Conservation (phyloP, 169 alveolate species). For the Plasmodium fragile region DNA sequence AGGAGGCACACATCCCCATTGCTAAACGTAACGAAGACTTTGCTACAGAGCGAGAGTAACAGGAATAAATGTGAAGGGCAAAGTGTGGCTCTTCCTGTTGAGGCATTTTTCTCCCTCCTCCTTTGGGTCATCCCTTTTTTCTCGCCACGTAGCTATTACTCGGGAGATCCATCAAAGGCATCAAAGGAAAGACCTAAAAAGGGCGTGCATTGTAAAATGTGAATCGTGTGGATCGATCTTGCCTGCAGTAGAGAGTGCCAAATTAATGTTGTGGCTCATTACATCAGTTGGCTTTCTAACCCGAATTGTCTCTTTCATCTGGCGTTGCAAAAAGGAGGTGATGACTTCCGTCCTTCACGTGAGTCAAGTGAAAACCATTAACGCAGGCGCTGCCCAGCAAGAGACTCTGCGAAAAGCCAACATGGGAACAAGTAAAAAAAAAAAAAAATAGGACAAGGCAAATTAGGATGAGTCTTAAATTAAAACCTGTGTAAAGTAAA, state of each 20-base stretch:
- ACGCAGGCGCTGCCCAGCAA: constrained; percentile 58
- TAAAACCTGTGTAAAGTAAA: neutral
- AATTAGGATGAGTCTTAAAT: neutral
- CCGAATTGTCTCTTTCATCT: constrained; percentile 50
- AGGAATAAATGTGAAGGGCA: neutral
- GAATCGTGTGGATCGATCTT: neutral
- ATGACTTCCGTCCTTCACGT: constrained; percentile 17
- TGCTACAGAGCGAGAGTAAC: neutral
- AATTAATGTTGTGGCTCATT: neutral
- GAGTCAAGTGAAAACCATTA: constrained; percentile 35
- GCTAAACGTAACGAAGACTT: constrained; percentile 50
- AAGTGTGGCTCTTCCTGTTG: neutral
- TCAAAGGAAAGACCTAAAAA: constrained; percentile 68
- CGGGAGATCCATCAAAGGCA: constrained; percentile 34
- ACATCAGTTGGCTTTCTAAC: neutral
- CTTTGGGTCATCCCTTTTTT: neutral
- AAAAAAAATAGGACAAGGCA: neutral
- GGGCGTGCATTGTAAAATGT: neutral
- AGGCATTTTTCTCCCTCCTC: neutral
- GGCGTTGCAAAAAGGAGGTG: constrained; percentile 24
- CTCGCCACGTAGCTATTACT: constrained; percentile 15
- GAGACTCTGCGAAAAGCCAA: constrained; percentile 1
- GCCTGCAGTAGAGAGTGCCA: neutral
- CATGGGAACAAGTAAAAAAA: neutral
- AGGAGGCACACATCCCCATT: constrained; percentile 68